Base-by-base conservation (phyloP, 306 rosid species). In the Quercus wislizeni region DNA sequence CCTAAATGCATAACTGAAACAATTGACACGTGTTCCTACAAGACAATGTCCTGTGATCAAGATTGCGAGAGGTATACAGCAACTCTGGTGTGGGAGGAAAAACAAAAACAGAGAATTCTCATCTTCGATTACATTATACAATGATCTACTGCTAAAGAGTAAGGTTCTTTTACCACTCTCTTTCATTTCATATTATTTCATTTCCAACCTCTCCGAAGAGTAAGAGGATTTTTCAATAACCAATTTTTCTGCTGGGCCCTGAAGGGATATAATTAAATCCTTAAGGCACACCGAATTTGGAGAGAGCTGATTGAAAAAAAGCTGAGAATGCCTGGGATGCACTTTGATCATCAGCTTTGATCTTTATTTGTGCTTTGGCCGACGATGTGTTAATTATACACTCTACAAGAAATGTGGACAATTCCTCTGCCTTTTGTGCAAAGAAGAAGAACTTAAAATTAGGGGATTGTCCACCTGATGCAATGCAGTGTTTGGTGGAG, bases 371-470 rank as follows among this genome's bases (percentile, higher is more conserved):
- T 31, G 97, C 93, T 83, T 91, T 96, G 69, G 94, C 93, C 2
- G 93, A 82, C 13, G 97, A 87, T 70, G 98, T 89, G 93, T 88
- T 96, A 91, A 96, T 90, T 71, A 93, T 18, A 81, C 96, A 93
- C 87, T 96, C 99, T n/a, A 93, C 89, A 70, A 93, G 97, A 84
- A 90, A 96, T 49, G 84, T 73, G 4, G 97, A 89, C n/a, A 89
- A 75, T 76, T 82, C 92, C 79, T 90, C 94, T 28, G 89, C 97
- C 70, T 96, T 90, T 69, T 93, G 98, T n/a, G 96, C 98, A 76
- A 91, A 93, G 97, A 96, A 96, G 80, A 96, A 96, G 90, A 90
- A 93, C 88, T 96, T 96, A 80, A 88, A 91, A 89, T 89, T 89
- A 6, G 99, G 97, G 77, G 98, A 59, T 84, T 90, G 96, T 25